phyloP scores from a whole-genome alignment of 768 basidiomycete genomes.

The Cubamyces lactineus region DNA sequence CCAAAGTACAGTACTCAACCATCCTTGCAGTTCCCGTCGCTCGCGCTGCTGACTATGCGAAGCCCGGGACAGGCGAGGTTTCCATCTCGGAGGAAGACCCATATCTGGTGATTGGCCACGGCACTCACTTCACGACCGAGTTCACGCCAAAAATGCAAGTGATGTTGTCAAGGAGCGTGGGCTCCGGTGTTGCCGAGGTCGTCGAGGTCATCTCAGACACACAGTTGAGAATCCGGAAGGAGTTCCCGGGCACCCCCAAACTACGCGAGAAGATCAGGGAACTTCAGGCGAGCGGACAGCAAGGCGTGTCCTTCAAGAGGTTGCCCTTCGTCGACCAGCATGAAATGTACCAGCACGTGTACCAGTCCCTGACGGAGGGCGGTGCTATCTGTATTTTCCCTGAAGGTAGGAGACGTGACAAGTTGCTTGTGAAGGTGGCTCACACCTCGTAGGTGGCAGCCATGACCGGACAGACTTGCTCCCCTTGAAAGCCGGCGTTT shows the following conservation, averaged over 20 bases:
- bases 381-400: conserved; percentile 97
- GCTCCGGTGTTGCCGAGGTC: conserved; percentile 80
- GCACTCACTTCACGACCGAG: conserved; percentile 75
- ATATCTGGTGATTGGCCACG: conserved; percentile 78
- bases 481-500: conserved; percentile 96
- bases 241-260: conserved; percentile 73
- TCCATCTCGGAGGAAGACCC: conserved; percentile 76
- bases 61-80: conserved; percentile 72
- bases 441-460: conserved; percentile 77
- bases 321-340: conserved; percentile 92
- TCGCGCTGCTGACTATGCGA: conserved; percentile 87
- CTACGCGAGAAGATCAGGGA: conserved; percentile 72
- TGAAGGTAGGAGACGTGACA: conserved; percentile 65
- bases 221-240: conserved; percentile 79
- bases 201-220: conserved; percentile 89
- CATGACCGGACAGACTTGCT: conserved; percentile 97
- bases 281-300: conserved; percentile 52
- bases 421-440: conserved; percentile 26
- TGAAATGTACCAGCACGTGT: conserved; percentile 93
- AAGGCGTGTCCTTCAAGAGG: conserved; percentile 78
- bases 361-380: conserved; percentile 80
- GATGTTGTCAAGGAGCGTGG: conserved; percentile 79
- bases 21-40: conserved; percentile 77
- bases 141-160: conserved; percentile 83
- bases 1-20: background rate